Evolutionary conservation across 805 yeast species (phyloP).

Genomic region (Saccharomyces mikatae): DNA sequence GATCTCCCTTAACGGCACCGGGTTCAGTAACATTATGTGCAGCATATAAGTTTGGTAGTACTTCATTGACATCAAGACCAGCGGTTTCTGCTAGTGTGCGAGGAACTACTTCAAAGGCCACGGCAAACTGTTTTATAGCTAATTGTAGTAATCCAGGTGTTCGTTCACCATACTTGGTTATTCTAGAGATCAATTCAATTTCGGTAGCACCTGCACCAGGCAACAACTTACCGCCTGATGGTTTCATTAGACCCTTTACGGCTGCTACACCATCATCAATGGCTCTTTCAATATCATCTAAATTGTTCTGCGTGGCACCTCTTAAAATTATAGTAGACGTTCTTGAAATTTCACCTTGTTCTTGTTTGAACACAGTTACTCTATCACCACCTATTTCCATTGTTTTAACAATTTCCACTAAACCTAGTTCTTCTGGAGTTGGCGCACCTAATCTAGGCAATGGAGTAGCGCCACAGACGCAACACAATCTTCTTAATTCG

Average conservation of each 20-base stretch:
- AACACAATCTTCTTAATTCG: conserved; percentile 85
- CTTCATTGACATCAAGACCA: conserved; percentile 84
- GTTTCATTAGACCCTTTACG: conserved; percentile 80
- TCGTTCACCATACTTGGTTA: conserved; percentile 80
- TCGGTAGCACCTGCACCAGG: conserved; percentile 98
- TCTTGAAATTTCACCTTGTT: conserved; percentile 47
- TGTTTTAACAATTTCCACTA: conserved; percentile 79
- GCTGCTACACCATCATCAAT: conserved; percentile 95
- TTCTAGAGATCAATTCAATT: conserved; percentile 71
- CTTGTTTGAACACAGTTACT: conserved; percentile 88
- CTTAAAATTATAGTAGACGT: conserved; percentile 90
- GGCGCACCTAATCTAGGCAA: conserved; percentile 92
- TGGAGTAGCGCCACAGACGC: conserved; percentile 97
- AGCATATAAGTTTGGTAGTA: conserved; percentile 81
- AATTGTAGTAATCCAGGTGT: conserved; percentile 90
- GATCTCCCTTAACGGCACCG: conserved; percentile 17
- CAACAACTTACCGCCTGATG: conserved; percentile 63
- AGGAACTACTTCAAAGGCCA: conserved; percentile 91
- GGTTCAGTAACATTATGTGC: conserved; percentile 51
- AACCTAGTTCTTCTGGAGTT: conserved; percentile 87
- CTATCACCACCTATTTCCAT: conserved; percentile 96
- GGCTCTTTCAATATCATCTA: conserved; percentile 95
- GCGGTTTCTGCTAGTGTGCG: conserved; percentile 89
- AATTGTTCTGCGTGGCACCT: conserved; percentile 90
- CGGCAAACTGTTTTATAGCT: conserved; percentile 89